Conservation (phyloP, 345 rosid species). For the Orychophragmus violaceus region DNA sequence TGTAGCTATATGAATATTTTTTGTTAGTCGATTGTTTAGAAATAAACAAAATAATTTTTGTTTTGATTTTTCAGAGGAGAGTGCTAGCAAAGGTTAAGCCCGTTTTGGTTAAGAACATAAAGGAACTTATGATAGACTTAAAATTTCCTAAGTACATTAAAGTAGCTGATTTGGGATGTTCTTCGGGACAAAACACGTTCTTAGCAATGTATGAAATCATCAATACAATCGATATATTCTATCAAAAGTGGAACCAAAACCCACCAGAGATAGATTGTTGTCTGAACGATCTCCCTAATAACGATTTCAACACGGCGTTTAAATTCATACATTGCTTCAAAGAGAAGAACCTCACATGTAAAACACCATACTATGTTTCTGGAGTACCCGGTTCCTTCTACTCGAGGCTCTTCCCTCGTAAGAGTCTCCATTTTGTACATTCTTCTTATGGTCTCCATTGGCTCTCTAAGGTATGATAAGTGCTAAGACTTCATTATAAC, state of each 20-base stretch:
- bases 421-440: slow-evolving; percentile 30
- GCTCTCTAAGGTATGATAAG: slow-evolving; percentile 33
- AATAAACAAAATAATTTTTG: neutral
- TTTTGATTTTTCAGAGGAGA: neutral
- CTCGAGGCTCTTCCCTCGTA: slow-evolving; percentile 39
- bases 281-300: slow-evolving; percentile 43
- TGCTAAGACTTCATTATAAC: neutral
- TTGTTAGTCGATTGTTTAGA: neutral
- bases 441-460: slow-evolving; percentile 42
- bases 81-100: slow-evolving; percentile 10
- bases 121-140: slow-evolving; percentile 9
- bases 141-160: slow-evolving; percentile 18
- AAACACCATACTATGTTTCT: slow-evolving; percentile 22
- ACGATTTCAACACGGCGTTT: slow-evolving; percentile 40
- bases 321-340: slow-evolving; percentile 13
- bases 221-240: slow-evolving; percentile 3
- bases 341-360: neutral
- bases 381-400: slow-evolving; percentile 48
- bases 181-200: slow-evolving; percentile 45
- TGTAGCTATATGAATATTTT: neutral
- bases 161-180: slow-evolving; percentile 46
- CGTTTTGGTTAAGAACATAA: slow-evolving; percentile 3
- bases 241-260: neutral
- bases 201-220: slow-evolving; percentile 17
- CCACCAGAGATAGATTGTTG: slow-evolving; percentile 33